Evolutionary conservation across 2,329 filamentous ascomycete species (phyloP), one percentile per base, ranked within the genome.

Genomic region (Talaromyces rugulosus): DNA sequence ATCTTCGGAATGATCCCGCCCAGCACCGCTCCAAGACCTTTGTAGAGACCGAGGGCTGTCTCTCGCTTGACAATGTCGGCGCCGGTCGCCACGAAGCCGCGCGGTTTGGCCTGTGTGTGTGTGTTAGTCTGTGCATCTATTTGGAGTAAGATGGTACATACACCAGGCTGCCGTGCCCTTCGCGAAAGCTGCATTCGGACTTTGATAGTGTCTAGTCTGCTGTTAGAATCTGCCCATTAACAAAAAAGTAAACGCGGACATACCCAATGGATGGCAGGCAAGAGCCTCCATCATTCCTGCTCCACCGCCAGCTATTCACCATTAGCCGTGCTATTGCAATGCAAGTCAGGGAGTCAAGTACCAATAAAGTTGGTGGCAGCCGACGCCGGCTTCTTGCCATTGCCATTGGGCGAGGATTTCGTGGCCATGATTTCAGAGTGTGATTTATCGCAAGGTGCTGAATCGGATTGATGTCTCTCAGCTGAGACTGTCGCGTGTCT

Each of bases 201-300:
- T 85, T 99, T 97, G 82, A 98, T 96, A 63, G 93, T 97, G 78
- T 97, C 92, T 90, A 59, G 23, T 36, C 30, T 9, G 33, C 18
- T 53, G 57, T 62, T 27, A 59, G 60, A 40, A 55, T 27, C 18
- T 23, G 11, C 18, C 27, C 4, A 27, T 14, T 2, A 67, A 64
- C 42, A 36, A 14, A 51, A 64, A 40, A 9, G 52, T 63, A 64
- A 14, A 40, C 11, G 16, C 51, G 44, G 30, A 69, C 83, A 70
- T 84, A 94, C 90, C 90, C 63, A 98, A 85, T 65, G 95, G 95
- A 82, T 99, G 95, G 78, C 95, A 99, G 59, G 83, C 92, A 65
- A 99, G 87, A 56, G 95, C 95, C 80, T 99, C 95, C 93, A 98
- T 98, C 94, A 98, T 97, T 73, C 95, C 95, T 70, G 95, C 95